Conservation (phyloP, 352 stramenopile genomes). For the Globisporangium perplexum region DNA sequence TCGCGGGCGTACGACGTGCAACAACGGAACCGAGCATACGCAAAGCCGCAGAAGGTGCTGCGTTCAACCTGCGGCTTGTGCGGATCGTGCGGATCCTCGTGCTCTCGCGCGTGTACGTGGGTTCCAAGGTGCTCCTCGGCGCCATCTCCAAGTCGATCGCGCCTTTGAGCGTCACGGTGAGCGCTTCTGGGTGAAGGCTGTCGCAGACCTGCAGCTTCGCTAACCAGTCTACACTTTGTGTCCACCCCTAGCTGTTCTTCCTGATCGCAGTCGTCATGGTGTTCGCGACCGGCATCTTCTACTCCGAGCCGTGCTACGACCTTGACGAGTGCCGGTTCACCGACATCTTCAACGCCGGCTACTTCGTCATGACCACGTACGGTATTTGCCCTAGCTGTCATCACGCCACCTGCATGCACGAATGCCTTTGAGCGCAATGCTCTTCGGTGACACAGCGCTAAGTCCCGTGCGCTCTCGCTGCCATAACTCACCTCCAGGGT, state of each 20-base stretch:
- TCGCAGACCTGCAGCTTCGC: neutral
- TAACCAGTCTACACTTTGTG: conserved; percentile 1
- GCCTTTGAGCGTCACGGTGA: conserved; percentile 41
- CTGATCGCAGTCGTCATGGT: conserved; percentile 48
- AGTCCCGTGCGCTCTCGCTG: neutral
- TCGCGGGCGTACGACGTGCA: conserved; percentile 12
- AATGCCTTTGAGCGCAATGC: no score
- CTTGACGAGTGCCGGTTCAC: conserved; percentile 42
- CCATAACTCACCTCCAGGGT: conserved; percentile 17
- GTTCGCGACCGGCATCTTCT: conserved; percentile 49
- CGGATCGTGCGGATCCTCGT: conserved; percentile 30
- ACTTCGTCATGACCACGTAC: conserved; percentile 61
- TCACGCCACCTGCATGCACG: no score
- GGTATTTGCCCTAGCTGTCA: no score
- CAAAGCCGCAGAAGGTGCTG: neutral
- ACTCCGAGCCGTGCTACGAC: conserved; percentile 50
- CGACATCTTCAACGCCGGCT: conserved; percentile 54
- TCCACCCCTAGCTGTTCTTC: conserved; percentile 32
- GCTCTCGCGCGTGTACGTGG: conserved; percentile 28
- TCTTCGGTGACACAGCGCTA: no score
- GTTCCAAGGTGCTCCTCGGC: conserved; percentile 36
- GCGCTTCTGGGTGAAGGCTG: neutral
- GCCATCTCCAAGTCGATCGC: conserved; percentile 27
- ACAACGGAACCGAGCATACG: neutral
- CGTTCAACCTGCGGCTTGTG: conserved; percentile 25